Percentiles rank a stretch among this genome's conserved stretches.
Conservation (phyloP, 768 basidiomycete genomes). For the Hemileccinum rubropunctum region DNA sequence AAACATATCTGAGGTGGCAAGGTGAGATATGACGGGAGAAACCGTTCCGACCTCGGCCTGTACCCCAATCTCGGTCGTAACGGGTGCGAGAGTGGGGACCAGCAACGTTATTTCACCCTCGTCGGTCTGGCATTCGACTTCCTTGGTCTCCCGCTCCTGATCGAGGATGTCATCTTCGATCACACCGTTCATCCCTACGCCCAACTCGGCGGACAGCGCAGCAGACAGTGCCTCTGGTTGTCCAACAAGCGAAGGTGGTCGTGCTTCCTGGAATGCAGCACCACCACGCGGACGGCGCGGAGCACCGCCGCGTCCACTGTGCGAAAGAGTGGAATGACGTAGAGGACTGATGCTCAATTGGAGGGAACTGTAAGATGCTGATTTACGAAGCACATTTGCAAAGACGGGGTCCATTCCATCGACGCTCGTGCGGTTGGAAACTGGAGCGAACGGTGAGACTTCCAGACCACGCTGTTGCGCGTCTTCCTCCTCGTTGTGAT, state of each 20-base stretch:
- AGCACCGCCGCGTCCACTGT: conserved; percentile 47
- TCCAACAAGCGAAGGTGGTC: conserved; percentile 69
- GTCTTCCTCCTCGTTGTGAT: conserved; percentile 23
- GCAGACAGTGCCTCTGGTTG: conserved; percentile 69
- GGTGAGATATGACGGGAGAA: conserved; percentile 11
- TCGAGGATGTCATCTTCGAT: conserved; percentile 39
- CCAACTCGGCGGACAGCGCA: conserved; percentile 69
- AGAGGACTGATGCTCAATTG: conserved; percentile 55
- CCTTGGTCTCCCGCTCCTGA: conserved; percentile 51
- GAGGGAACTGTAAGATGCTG: conserved; percentile 40
- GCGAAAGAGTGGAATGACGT: conserved; percentile 53
- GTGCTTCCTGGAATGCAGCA: conserved; percentile 64
- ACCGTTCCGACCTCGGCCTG: conserved; percentile 34
- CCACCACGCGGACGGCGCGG: conserved; percentile 61
- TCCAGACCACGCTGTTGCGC: conserved; percentile 24
- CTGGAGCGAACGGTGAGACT: conserved; percentile 36
- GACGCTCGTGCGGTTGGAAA: conserved; percentile 66
- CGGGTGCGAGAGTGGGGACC: conserved; percentile 28
- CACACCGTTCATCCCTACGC: conserved; percentile 44
- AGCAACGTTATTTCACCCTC: conserved; percentile 31
- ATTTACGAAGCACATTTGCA: conserved; percentile 71
- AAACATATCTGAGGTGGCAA: conserved; percentile 35
- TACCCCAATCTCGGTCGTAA: conserved; percentile 39
- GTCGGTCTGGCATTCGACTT: conserved; percentile 69
- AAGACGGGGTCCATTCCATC: conserved; percentile 89